Percentiles rank a stretch among this genome's conserved stretches.
Evolutionary conservation across 352 stramenopile species (phyloP).

Genomic region (Phytophthora tubulina): DNA sequence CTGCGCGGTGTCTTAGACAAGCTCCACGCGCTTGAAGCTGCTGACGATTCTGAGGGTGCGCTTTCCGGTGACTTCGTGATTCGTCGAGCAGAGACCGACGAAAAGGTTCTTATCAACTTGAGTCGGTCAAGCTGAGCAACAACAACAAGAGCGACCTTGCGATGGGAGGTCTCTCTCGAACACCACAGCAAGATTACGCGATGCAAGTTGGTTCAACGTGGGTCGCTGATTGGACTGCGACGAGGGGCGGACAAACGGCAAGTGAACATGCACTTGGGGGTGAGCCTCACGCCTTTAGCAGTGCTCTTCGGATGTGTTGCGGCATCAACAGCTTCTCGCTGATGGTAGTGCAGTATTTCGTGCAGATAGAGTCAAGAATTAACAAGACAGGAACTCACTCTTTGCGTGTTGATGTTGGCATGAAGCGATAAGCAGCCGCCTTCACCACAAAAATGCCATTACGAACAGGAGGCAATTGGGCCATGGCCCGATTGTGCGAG

Average conservation of each 20-base stretch:
- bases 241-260: constrained; percentile 15
- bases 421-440: background rate
- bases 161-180: constrained; percentile 5
- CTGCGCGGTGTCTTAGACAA: constrained; percentile 27
- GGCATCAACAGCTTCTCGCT: constrained; percentile 1
- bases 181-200: constrained; percentile 11
- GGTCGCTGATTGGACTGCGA: background rate
- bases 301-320: constrained; percentile 19
- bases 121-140: constrained; percentile 17
- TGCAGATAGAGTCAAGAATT: constrained; percentile 18
- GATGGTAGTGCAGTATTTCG: constrained; percentile 23
- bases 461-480: constrained; percentile 1
- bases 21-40: constrained; percentile 12
- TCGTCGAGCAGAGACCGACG: constrained; percentile 30
- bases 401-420: constrained; percentile 10
- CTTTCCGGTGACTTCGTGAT: constrained; percentile 25
- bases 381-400: constrained; percentile 1
- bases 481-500: constrained; percentile 5
- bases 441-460: constrained; percentile 5
- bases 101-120: constrained; percentile 19
- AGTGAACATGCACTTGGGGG: constrained; percentile 16
- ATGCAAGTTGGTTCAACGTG: constrained; percentile 4
- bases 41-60: constrained; percentile 17
- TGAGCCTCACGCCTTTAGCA: constrained; percentile 32
- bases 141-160: constrained; percentile 4